phyloP scores from a whole-genome alignment of 129 eudicot species.

The Cynara cardunculus region DNA sequence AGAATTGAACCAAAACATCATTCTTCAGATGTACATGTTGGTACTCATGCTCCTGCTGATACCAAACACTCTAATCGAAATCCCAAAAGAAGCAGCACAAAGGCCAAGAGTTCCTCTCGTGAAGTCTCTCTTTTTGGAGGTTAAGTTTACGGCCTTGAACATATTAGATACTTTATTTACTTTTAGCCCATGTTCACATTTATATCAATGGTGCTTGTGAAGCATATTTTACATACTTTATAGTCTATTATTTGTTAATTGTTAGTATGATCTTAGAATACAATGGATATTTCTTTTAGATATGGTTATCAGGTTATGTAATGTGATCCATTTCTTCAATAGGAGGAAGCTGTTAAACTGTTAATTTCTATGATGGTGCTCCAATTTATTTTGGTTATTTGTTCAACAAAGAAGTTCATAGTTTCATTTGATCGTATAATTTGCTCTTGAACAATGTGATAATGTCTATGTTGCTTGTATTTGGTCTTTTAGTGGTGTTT shows the following conservation, averaged over 20 bases:
- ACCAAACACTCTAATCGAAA: conserved; percentile 44
- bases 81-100: conserved; percentile 86
- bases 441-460: background rate
- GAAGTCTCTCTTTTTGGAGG: conserved; percentile 95
- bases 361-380: background rate
- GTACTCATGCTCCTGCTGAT: conserved; percentile 50
- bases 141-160: conserved; percentile 12
- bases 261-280: background rate
- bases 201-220: background rate
- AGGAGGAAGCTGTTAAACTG: background rate
- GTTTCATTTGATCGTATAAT: background rate
- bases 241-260: background rate
- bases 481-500: too few relatives aligned
- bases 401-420: background rate
- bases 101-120: conserved; percentile 70
- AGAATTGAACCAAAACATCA: conserved; percentile 78
- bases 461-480: background rate
- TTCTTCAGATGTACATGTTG: conserved; percentile 52
- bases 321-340: background rate
- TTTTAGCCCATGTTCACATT: background rate
- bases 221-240: background rate
- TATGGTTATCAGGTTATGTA: background rate
- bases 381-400: background rate
- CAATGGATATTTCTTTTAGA: background rate
- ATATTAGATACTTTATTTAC: background rate